Conservation (phyloP, 192 early-diverging fungal genomes). For the Thoreauomyces humboldtii region DNA sequence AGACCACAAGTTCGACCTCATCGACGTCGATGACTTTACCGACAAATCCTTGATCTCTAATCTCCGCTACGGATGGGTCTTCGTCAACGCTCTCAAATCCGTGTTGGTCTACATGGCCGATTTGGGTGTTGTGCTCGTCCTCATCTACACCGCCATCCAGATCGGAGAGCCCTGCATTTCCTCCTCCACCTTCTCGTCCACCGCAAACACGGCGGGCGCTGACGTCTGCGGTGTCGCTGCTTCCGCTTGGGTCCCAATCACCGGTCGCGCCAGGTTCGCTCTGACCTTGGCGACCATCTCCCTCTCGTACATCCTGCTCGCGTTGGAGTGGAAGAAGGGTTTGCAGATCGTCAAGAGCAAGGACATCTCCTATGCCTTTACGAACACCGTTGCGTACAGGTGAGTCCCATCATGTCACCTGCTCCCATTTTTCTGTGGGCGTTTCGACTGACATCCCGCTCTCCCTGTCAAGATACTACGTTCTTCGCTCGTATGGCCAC, state of each 20-base stretch:
- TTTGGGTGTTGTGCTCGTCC: slow-evolving; percentile 68
- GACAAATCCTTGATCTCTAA: slow-evolving; percentile 11
- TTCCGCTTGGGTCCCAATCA: slow-evolving; percentile 7
- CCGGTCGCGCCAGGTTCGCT: slow-evolving; percentile 23
- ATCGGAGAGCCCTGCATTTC: slow-evolving; percentile 9
- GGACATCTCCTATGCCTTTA: slow-evolving; percentile 78
- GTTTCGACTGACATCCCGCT: neutral
- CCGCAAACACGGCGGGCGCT: neutral
- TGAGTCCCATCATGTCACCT: neutral
- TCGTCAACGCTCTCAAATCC: slow-evolving; percentile 59
- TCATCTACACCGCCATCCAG: slow-evolving; percentile 42
- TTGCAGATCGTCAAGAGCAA: slow-evolving; percentile 56
- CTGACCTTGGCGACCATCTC: slow-evolving; percentile 62
- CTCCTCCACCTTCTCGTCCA: neutral
- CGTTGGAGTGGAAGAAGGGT: slow-evolving; percentile 69
- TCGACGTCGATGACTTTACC: slow-evolving; percentile 76
- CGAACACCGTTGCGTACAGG: slow-evolving; percentile 70
- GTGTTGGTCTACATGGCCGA: slow-evolving; percentile 79
- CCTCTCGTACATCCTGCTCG: slow-evolving; percentile 66
- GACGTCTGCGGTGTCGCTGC: neutral
- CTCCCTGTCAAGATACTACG: slow-evolving; percentile 50
- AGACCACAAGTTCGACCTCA: slow-evolving; percentile 88
- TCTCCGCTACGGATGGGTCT: slow-evolving; percentile 20
- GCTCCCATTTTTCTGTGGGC: neutral
- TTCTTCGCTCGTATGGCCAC: slow-evolving; percentile 69